phyloP scores from a whole-genome alignment of 1,139 yeast species.

The Debaryomyces sp. region DNA sequence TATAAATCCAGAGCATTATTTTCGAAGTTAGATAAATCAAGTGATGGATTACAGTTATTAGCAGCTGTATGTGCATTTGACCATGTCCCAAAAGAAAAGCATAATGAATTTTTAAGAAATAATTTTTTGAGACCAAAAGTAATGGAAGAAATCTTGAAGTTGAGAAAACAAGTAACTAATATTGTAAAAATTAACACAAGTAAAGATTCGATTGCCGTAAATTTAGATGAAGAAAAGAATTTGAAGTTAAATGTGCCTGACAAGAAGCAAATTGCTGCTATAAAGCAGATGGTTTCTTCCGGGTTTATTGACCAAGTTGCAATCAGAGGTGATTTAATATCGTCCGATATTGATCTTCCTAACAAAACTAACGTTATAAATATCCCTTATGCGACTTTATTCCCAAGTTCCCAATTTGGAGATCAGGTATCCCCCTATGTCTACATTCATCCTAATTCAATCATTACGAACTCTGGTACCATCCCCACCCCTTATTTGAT shows the following conservation, averaged over 20 bases:
- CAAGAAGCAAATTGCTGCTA: conserved; percentile 67
- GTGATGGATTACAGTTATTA: conserved; percentile 76
- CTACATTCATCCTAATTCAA: conserved; percentile 79
- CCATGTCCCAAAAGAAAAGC: conserved; percentile 58
- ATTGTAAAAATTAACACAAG: conserved; percentile 69
- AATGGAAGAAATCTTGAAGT: conserved; percentile 83
- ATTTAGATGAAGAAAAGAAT: conserved; percentile 38
- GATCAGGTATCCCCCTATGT: conserved; percentile 54
- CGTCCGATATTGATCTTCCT: conserved; percentile 61
- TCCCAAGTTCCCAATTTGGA: conserved; percentile 49
- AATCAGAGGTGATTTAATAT: conserved; percentile 73
- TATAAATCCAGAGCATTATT: conserved; percentile 61
- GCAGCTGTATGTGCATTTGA: conserved; percentile 91
- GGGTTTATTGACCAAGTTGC: conserved; percentile 94
- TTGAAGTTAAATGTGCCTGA: conserved; percentile 70
- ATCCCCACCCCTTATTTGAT: conserved; percentile 78
- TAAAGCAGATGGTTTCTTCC: conserved; percentile 90
- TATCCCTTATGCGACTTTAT: conserved; percentile 74
- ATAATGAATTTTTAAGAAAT: conserved; percentile 49
- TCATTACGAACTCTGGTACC: conserved; percentile 55
- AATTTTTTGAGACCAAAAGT: conserved; percentile 70
- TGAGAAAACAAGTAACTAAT: conserved; percentile 75
- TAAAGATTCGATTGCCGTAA: conserved; percentile 58
- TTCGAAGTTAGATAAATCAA: conserved; percentile 63
- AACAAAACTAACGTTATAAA: conserved; percentile 61